Base-by-base conservation (phyloP, 202 grass and related monocot genomes). In the Zoysia matrella region DNA sequence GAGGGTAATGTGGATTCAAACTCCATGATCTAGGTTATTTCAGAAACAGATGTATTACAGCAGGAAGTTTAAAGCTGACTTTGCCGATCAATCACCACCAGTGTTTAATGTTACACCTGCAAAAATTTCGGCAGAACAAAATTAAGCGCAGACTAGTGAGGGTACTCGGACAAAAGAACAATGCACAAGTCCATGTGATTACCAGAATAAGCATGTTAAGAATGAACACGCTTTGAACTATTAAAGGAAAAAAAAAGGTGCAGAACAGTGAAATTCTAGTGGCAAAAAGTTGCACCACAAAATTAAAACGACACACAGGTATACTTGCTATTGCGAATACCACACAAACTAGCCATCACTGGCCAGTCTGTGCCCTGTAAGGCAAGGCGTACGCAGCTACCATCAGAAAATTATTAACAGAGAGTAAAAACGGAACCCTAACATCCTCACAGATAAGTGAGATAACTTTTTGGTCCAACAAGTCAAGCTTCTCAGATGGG, bases 71-170 rank as follows among this genome's bases (percentile, higher is more conserved):
- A 50, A 41, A 45, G 77, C 1, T 18, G 6, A 22, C 36, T 62
- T 72, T 4, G 48, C 48, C 75, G 12, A 49, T 47, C 5, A 63
- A 78, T 14, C 46, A 11, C 4, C 73, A 77, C 65, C 6, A 4
- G 52, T 62, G 15, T 69, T 69, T n/a, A 67, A 67, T 74, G 12
- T 47, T 42, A 75, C 66, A 75, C 74, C 88, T 90, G 63, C 49
- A 79, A 30, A 10, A 6, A 53, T 58, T 65, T 40, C 36, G 11
- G 51, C 1, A 77, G 36, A 5, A 58, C 8, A 69, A 64, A 86
- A 42, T 43, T 89, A 63, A 74, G 13, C 61, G 79, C 7, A 54
- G 39, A 47, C 0, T 30, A 44, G 18, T 52, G 9, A 81, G 7
- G 4, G 36, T 47, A 77, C 57, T 41, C 62, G 60, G 16, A 22